phyloP scores from a whole-genome alignment of 2,329 filamentous ascomycete genomes.

The Claviceps pazoutovae region DNA sequence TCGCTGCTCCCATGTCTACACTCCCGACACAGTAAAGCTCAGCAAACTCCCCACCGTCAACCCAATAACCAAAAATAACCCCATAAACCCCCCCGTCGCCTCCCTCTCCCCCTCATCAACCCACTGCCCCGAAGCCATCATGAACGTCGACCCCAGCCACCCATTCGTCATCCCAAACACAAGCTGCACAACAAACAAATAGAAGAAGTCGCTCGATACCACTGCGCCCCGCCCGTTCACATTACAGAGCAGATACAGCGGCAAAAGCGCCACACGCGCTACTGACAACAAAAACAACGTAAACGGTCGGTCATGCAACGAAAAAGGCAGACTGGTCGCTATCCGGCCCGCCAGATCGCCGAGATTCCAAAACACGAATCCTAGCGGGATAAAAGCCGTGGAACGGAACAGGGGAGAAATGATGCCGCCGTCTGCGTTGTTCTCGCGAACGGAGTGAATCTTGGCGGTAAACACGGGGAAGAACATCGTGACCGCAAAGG shows the following conservation, averaged over 20 bases:
- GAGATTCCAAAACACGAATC: constrained; percentile 84
- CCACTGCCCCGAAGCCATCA: constrained; percentile 79
- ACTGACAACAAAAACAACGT: constrained; percentile 55
- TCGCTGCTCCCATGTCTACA: constrained; percentile 5
- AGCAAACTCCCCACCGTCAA: constrained; percentile 74
- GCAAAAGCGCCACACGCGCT: constrained; percentile 56
- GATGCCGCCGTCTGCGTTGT: constrained; percentile 20
- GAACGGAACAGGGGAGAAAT: constrained; percentile 51
- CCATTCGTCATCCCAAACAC: constrained; percentile 77
- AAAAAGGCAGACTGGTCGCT: constrained; percentile 43
- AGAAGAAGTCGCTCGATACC: constrained; percentile 74
- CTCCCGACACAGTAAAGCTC: constrained; percentile 59
- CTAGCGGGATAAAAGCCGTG: constrained; percentile 73
- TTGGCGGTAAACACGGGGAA: constrained; percentile 83
- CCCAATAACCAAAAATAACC: constrained; percentile 72
- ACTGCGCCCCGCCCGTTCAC: constrained; percentile 60
- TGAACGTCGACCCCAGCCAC: constrained; percentile 72
- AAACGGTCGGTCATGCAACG: constrained; percentile 46
- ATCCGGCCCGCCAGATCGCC: constrained; percentile 74
- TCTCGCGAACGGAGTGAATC: constrained; percentile 32
- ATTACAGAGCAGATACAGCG: constrained; percentile 84
- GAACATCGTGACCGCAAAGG: constrained; percentile 79
- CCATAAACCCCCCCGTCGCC: constrained; percentile 89
- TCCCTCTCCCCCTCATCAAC: constrained; percentile 74
- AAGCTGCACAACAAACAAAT: constrained; percentile 69